phyloP scores from a whole-genome alignment of 2,329 filamentous ascomycete species.

The Xylariaceae sp. region DNA sequence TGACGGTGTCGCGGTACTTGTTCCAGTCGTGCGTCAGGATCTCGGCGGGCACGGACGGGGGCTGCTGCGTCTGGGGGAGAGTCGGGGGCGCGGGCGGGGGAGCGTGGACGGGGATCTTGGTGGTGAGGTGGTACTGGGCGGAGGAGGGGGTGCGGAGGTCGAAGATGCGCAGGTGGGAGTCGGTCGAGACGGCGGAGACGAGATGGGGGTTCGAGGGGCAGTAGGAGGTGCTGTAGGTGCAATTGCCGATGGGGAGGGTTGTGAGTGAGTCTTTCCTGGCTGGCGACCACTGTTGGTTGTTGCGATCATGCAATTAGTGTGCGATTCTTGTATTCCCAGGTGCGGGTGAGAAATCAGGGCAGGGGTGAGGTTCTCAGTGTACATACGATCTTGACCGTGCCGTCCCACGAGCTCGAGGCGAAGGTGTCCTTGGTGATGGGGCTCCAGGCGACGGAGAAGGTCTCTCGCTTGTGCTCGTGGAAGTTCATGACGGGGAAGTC shows the following conservation, averaged over 20 bases:
- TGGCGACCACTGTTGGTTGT: conserved; percentile 69
- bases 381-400: conserved; percentile 79
- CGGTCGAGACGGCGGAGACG: conserved; percentile 81
- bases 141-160: conserved; percentile 84
- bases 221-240: conserved; percentile 91
- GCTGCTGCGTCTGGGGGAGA: conserved; percentile 24
- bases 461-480: conserved; percentile 88
- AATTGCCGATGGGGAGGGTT: conserved; percentile 86
- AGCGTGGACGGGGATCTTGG: conserved; percentile 79
- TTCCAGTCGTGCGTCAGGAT: conserved; percentile 98
- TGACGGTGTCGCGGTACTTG: conserved; percentile 81
- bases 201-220: conserved; percentile 82
- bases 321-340: no score
- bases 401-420: conserved; percentile 90
- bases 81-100: conserved; percentile 43
- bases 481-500: conserved; percentile 89
- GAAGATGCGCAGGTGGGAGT: conserved; percentile 85
- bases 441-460: conserved; percentile 92
- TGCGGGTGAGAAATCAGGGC: no score
- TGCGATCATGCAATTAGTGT: no score
- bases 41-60: conserved; percentile 63
- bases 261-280: conserved; percentile 68
- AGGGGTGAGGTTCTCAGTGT: no score
- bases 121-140: conserved; percentile 80
- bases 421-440: conserved; percentile 87